A percentile compares a stretch with the other conserved stretches of the same genome.
Evolutionary conservation across 805 yeast genomes (phyloP).

Genomic region (Spathaspora girioi): DNA sequence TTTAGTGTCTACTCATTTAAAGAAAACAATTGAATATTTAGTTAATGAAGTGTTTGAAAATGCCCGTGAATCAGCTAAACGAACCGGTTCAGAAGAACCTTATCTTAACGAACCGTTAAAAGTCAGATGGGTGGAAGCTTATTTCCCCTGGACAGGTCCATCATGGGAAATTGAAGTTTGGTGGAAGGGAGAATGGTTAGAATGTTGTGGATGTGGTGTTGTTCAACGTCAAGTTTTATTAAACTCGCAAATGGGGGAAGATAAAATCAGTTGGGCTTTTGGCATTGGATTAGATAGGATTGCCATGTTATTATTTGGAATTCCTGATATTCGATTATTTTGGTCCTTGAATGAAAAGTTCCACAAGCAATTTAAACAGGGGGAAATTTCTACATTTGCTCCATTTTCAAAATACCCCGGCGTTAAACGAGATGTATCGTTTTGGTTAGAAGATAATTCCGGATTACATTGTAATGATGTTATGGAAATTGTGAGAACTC

Average conservation of each 20-base stretch:
- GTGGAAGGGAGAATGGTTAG: slow-evolving; percentile 99
- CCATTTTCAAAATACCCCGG: slow-evolving; percentile 93
- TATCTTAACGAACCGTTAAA: slow-evolving; percentile 71
- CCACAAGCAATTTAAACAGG: slow-evolving; percentile 62
- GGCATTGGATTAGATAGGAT: slow-evolving; percentile 93
- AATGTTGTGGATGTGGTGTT: slow-evolving; percentile 94
- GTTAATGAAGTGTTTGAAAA: slow-evolving; percentile 79
- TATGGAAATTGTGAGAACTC: slow-evolving; percentile 85
- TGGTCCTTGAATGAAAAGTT: slow-evolving; percentile 88
- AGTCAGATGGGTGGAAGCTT: slow-evolving; percentile 92
- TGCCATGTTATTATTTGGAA: slow-evolving; percentile 92
- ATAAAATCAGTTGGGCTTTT: slow-evolving; percentile 92
- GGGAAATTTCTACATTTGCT: slow-evolving; percentile 65
- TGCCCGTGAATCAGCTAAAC: slow-evolving; percentile 58
- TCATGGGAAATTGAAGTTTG: slow-evolving; percentile 98
- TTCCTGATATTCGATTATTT: slow-evolving; percentile 90
- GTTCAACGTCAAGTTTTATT: slow-evolving; percentile 74
- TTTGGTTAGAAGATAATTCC: slow-evolving; percentile 66
- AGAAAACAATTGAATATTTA: slow-evolving; percentile 78
- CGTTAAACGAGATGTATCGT: slow-evolving; percentile 80
- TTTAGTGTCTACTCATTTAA: slow-evolving; percentile 71
- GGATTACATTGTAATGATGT: slow-evolving; percentile 80
- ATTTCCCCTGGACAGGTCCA: slow-evolving; percentile 98
- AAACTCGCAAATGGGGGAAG: slow-evolving; percentile 59
- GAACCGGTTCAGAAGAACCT: slow-evolving; percentile 55